These are phyloP conservation scores for Solanum piurae DNA, from an alignment of 257 asterid species.

Conservation along the genomic window DNA sequence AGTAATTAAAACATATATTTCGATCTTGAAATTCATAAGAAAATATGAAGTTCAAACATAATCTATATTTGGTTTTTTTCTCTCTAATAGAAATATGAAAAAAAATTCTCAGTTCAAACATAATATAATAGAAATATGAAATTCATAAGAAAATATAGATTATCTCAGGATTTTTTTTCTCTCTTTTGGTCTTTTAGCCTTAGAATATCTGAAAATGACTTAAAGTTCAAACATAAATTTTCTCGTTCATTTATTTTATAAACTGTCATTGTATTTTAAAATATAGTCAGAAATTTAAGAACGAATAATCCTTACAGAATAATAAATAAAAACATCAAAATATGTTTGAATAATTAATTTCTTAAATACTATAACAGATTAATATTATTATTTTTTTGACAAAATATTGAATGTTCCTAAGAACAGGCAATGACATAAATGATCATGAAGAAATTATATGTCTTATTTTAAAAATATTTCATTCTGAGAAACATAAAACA, in stretches of 20 bases:
- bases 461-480: background rate
- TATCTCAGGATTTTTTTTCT: background rate
- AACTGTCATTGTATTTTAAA: background rate
- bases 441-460: background rate
- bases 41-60: background rate
- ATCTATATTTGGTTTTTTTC: background rate
- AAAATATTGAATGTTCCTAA: background rate
- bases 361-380: background rate
- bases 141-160: too few relatives aligned
- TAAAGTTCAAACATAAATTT: too few relatives aligned
- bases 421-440: background rate
- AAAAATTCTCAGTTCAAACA: background rate
- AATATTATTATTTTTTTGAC: background rate
- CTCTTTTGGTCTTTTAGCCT: background rate
- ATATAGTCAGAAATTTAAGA: background rate
- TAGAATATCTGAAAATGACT: background rate
- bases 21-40: background rate
- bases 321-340: background rate
- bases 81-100: background rate
- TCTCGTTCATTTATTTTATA: background rate
- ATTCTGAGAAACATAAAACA: background rate
- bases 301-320: background rate
- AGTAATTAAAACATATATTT: too few relatives aligned
- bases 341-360: background rate
- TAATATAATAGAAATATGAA: background rate